phyloP scores from a whole-genome alignment of 306 rosid species.

The Dryas octopetala region DNA sequence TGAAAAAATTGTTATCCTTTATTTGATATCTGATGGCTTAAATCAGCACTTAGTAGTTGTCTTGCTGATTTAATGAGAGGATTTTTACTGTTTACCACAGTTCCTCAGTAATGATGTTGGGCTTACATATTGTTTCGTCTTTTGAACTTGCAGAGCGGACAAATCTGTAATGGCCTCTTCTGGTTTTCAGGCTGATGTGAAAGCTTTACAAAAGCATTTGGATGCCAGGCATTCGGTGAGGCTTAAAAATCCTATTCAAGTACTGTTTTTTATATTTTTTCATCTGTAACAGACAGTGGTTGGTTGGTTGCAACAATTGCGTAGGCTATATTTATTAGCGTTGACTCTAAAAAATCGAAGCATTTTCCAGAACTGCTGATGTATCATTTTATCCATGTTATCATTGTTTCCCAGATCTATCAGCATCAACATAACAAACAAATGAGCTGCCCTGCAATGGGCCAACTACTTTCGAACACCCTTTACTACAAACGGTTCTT shows the following conservation, averaged over 20 bases:
- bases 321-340: not conserved
- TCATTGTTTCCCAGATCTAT: slow-evolving; percentile 53
- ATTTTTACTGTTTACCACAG: not conserved
- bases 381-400: not conserved
- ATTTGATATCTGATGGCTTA: slow-evolving; percentile 5
- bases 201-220: slow-evolving; percentile 84
- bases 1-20: not conserved
- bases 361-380: not conserved
- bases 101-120: not conserved
- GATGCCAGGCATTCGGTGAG: slow-evolving; percentile 86
- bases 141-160: slow-evolving; percentile 61
- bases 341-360: not conserved
- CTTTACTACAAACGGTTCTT: slow-evolving; percentile 96
- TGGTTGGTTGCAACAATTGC: not conserved
- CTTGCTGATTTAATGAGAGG: not conserved
- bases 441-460: slow-evolving; percentile 99
- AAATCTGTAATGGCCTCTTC: slow-evolving; percentile 82
- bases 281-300: not conserved
- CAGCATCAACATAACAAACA: slow-evolving; percentile 98
- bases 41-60: not conserved
- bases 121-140: slow-evolving; percentile 1
- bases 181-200: slow-evolving; percentile 99
- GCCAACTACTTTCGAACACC: slow-evolving; percentile 90
- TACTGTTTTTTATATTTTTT: not conserved
- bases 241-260: slow-evolving; percentile 7